Conservation (phyloP, 192 early-diverging fungal species). For the Backusella westeae region DNA sequence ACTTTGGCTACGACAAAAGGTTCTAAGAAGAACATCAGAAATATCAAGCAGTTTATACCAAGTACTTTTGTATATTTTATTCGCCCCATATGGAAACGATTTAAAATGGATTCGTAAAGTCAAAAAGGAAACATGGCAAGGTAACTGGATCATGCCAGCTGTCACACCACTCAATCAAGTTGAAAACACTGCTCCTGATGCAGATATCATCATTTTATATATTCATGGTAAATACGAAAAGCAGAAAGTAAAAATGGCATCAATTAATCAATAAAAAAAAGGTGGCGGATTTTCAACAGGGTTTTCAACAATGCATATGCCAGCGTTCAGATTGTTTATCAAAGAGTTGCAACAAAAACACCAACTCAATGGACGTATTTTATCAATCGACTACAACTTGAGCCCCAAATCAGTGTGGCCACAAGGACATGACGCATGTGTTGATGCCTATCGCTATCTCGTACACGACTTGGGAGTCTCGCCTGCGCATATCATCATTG, state of each 20-base stretch:
- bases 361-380: not conserved
- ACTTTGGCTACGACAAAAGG: not conserved
- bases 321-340: not conserved
- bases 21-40: not conserved
- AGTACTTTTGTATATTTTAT: not conserved
- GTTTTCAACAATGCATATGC: conserved; percentile 7
- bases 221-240: conserved; percentile 17
- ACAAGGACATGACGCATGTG: not conserved
- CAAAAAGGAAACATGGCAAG: conserved; percentile 8
- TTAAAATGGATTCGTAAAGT: not conserved
- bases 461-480: not conserved
- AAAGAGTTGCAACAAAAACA: not conserved
- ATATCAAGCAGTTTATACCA: not conserved
- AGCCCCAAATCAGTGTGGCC: conserved; percentile 11
- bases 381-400: conserved; percentile 5
- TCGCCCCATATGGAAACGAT: not conserved
- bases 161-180: not conserved
- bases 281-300: conserved; percentile 16
- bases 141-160: conserved; percentile 11
- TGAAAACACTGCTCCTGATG: not conserved
- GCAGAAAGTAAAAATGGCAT: not conserved
- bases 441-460: conserved; percentile 13
- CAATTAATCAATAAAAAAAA: not conserved
- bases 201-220: conserved; percentile 12
- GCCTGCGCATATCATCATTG: not conserved